Percentiles rank a stretch among this genome's conserved stretches.
phyloP scores from a whole-genome alignment of 257 asterid genomes.

The Solanum gandarillasii region DNA sequence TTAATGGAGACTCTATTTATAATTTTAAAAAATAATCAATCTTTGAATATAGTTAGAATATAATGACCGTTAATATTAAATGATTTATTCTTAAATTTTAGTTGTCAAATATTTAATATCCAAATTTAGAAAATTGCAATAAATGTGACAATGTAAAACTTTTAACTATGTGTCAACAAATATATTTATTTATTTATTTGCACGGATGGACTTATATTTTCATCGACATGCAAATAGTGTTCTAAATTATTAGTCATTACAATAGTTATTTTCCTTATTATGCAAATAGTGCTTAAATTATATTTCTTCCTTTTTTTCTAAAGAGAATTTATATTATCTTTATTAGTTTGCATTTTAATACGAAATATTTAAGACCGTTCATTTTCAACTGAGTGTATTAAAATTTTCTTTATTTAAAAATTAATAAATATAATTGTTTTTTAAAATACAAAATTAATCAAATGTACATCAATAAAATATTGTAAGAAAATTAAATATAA shows the following conservation, averaged over 20 bases:
- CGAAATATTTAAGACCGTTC: neutral
- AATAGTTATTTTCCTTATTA: neutral
- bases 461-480: neutral
- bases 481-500: neutral
- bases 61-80: neutral
- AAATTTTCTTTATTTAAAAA: neutral
- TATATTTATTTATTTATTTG: neutral
- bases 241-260: neutral
- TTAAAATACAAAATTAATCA: neutral
- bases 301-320: too few species aligned
- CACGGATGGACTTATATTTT: too few species aligned
- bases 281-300: neutral
- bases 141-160: neutral
- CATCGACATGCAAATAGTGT: too few species aligned
- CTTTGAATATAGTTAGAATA: neutral
- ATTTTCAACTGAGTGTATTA: too few species aligned
- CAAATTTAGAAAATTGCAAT: neutral
- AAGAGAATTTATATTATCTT: too few species aligned
- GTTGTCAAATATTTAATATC: neutral
- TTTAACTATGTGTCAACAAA: neutral
- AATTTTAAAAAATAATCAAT: too few species aligned
- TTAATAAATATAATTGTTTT: too few species aligned
- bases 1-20: neutral
- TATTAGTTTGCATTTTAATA: neutral
- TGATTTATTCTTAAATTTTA: neutral